Base-by-base conservation (phyloP, 176 grass and related monocot genomes). In the Bolboschoenus planiculmis region DNA sequence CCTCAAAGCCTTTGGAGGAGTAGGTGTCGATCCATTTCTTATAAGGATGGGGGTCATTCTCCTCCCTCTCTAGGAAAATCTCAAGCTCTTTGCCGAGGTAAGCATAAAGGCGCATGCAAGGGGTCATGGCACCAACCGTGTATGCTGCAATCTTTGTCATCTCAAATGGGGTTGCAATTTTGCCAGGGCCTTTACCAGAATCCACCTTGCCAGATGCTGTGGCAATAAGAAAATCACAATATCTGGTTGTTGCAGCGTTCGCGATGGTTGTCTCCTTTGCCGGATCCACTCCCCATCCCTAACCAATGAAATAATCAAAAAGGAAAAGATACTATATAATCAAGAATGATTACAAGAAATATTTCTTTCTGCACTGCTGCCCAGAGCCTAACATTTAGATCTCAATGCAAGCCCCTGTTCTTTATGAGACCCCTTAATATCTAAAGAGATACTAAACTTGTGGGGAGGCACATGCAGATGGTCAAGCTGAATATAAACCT, bases 101-200 rank as follows among this genome's bases (percentile, higher is more conserved):
- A 26, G 96, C 96, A 93, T 92, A 91, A 72, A 98, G 92, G 77
- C 92, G 94, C 92, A 91, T 93, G 91, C 89, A 95, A 82, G 96
- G 92, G 34, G 96, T 83, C 84, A 95, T 93, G 10, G 96, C 96
- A 50, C 96, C 92, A 78, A 98, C 91, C 68, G 91, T 91, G 62
- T 98, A 98, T 29, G 96, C 92, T 81, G 96, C 91, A 87, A 98
- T 91, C 89, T 94, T 98, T 63, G 92, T 98, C 86, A 93, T 98
- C 88, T 98, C 96, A 62, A 98, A 98, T 80, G 96, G 92, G 29
- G 96, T 98, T 48, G 86, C 96, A 84, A 98, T 98, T 90, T 88
- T 93, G 48, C 88, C 73, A 84, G 92, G 90, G 76, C 82, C 91
- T 93, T 98, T 95, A 39, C 87, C 86, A 57, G 87, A 90, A 82